Conservation (phyloP, 1,284 basidiomycete genomes). For the Golubevia sp. region DNA sequence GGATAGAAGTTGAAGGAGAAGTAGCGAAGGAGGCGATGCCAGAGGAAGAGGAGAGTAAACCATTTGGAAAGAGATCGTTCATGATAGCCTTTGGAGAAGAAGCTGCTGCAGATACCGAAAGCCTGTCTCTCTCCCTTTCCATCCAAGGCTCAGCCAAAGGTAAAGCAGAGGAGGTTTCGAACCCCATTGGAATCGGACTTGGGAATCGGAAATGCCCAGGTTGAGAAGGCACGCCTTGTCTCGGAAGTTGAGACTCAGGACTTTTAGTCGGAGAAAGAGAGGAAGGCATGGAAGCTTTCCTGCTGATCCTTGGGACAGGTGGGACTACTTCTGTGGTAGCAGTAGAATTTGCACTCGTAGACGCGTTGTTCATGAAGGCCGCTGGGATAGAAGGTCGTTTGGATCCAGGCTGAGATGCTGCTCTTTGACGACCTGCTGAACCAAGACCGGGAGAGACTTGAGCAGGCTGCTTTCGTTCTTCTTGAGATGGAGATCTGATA, state of each 20-base stretch:
- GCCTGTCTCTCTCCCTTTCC: too few relatives aligned
- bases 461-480: background rate
- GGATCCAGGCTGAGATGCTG: conserved; percentile 33
- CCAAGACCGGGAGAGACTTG: background rate
- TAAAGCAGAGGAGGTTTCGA: too few relatives aligned
- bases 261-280: background rate
- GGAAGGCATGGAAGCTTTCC: conserved; percentile 18
- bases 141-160: too few relatives aligned
- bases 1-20: background rate
- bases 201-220: too few relatives aligned
- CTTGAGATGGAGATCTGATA: background rate
- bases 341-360: conserved; percentile 9
- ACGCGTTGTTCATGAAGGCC: conserved; percentile 15
- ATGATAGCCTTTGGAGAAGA: too few relatives aligned
- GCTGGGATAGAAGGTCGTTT: conserved; percentile 32
- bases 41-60: conserved; percentile 31
- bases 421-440: conserved; percentile 21
- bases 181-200: too few relatives aligned
- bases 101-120: too few relatives aligned
- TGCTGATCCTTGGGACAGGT: conserved; percentile 29
- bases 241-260: background rate
- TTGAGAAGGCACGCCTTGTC: background rate
- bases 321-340: conserved; percentile 13
- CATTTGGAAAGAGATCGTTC: conserved; percentile 32
- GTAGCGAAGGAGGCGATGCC: conserved; percentile 28